Base-by-base conservation (phyloP, 2,329 filamentous ascomycete species). In the Diaporthe australafricana region DNA sequence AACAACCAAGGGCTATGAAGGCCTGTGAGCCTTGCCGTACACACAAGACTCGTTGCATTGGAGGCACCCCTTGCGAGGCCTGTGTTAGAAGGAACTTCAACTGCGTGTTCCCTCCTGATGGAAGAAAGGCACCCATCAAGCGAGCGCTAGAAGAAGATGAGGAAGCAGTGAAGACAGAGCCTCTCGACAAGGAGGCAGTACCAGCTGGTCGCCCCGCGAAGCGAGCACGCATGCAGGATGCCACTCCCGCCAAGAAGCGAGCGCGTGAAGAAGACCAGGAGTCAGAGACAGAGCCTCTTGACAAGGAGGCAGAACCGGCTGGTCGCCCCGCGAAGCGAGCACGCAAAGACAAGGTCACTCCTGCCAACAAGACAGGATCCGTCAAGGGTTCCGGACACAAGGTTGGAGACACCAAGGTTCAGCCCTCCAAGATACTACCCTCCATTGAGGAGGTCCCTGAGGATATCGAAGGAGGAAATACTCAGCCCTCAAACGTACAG, bases 1-100 rank as follows among this genome's bases (percentile, higher is more conserved):
- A 67, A 35, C 63, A 20, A 17, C 63, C 40, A n/a, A 69, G 67
- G 67, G 67, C 67, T 22, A 1, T 16, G 42, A 60, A 69, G 55
- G 66, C 66, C 27, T 73, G 72, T 40, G 56, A 56, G n/a, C 67
- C 55, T 30, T 73, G 72, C 47, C 63, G 69, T n/a, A 5, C 50
- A 8, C 70, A 73, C 55, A 73, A 71, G 17, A 69, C 72, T n/a
- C 66, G 53, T n/a, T 73, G 72, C 42, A 70, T 62, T 9, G 57
- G 63, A 22, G 63, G 32, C 11, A 68, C 30, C 1, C 72, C 72
- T 6, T 73, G 72, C 27, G 48, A 52, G 14, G 52, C 56, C 14
- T 73, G 72, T 20, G 17, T n/a, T 14, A 63, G 60, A 55, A 66
- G 63, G 9, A 17, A 32, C 5, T 71, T 60, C 40, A 35, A 17